These are phyloP conservation scores for Sporisorium iseilematis-ciliati DNA, from an alignment of 1,284 basidiomycete species.

Conservation along the genomic window DNA sequence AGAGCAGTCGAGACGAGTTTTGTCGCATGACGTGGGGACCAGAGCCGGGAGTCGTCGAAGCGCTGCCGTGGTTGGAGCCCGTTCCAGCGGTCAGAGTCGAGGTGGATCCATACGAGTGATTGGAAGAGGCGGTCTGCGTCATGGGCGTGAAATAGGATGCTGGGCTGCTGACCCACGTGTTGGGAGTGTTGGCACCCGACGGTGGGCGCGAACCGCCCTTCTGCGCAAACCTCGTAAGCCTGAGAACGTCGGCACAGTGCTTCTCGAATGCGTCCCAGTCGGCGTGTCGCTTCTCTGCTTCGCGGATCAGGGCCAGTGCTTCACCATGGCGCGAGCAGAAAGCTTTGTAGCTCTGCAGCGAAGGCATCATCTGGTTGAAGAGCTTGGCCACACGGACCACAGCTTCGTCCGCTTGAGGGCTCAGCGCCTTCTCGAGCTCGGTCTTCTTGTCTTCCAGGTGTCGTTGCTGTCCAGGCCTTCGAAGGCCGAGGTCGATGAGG, in stretches of 20 bases:
- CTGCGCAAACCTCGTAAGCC: constrained; percentile 24
- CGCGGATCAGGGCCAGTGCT: constrained; percentile 62
- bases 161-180: constrained; percentile 27
- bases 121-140: constrained; percentile 15
- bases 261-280: constrained; percentile 66
- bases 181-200: constrained; percentile 45
- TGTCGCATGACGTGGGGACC: constrained; percentile 25
- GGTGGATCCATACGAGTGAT: constrained; percentile 22
- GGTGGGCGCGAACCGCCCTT: constrained; percentile 32
- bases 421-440: constrained; percentile 48
- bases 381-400: constrained; percentile 46
- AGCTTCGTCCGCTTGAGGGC: constrained; percentile 53
- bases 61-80: constrained; percentile 24
- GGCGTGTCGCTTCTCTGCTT: constrained; percentile 61
- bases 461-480: constrained; percentile 22
- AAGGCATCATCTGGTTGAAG: constrained; percentile 53
- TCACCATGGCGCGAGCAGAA: constrained; percentile 68
- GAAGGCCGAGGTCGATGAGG: constrained; percentile 50
- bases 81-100: constrained; percentile 22
- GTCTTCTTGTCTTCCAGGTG: constrained; percentile 25
- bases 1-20: constrained; percentile 55
- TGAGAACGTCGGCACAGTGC: constrained; percentile 59
- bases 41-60: constrained; percentile 24
- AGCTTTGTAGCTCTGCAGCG: constrained; percentile 55
- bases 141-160: constrained; percentile 43